Conservation (phyloP, 2,329 filamentous ascomycete species). For the Penicillium sp. region DNA sequence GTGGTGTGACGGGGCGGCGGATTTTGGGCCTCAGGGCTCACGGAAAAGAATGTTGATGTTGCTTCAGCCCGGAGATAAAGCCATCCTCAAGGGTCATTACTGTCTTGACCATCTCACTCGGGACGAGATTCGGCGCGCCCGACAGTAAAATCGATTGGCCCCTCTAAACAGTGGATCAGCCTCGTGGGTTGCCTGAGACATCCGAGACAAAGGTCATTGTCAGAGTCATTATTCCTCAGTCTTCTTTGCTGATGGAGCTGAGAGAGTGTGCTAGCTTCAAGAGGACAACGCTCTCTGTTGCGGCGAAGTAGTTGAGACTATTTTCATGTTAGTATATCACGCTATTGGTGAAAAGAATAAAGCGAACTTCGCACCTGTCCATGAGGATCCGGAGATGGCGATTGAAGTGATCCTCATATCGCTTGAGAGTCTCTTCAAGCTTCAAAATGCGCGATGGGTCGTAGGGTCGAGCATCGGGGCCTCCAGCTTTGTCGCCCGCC, state of each 20-base stretch:
- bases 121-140: neutral
- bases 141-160: neutral
- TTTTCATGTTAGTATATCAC: slow-evolving; percentile 1
- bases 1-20: neutral
- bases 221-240: slow-evolving; percentile 30
- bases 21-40: neutral
- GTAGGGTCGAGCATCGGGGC: slow-evolving; percentile 47
- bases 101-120: neutral
- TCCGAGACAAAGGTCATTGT: neutral
- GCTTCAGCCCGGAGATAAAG: neutral
- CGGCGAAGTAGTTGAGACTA: slow-evolving; percentile 87
- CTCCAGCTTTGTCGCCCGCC: slow-evolving; percentile 31
- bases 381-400: slow-evolving; percentile 90
- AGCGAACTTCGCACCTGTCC: slow-evolving; percentile 60
- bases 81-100: neutral
- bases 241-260: slow-evolving; percentile 45
- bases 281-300: slow-evolving; percentile 93
- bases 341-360: neutral
- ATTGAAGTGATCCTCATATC: slow-evolving; percentile 93
- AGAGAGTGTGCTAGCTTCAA: slow-evolving; percentile 65
- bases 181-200: neutral
- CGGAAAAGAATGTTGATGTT: neutral
- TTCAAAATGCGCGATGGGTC: slow-evolving; percentile 68
- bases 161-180: neutral
- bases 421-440: slow-evolving; percentile 81